Conservation (phyloP, 164 flowering plant species). For the Brasenia schreberi region DNA sequence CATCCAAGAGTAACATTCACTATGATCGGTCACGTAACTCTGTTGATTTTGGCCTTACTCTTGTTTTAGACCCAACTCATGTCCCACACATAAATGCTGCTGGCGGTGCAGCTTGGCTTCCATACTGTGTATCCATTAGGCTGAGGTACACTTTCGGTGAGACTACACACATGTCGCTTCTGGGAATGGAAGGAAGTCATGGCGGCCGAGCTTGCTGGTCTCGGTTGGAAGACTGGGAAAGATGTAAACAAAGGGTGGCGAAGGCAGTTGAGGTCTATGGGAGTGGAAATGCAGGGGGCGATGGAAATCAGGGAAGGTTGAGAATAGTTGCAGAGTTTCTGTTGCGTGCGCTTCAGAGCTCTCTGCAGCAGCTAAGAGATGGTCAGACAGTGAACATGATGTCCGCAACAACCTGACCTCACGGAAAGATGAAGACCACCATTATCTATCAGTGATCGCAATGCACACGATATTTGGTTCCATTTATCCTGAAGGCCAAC, state of each 20-base stretch:
- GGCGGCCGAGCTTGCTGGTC: slow-evolving; percentile 93
- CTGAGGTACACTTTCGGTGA: slow-evolving; percentile 83
- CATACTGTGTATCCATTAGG: slow-evolving; percentile 89
- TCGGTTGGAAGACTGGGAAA: slow-evolving; percentile 78
- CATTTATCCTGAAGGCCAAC: neutral
- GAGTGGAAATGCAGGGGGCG: slow-evolving; percentile 36
- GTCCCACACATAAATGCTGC: slow-evolving; percentile 88
- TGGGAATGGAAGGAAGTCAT: slow-evolving; percentile 96
- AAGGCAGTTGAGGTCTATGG: slow-evolving; percentile 44
- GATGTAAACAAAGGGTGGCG: slow-evolving; percentile 70
- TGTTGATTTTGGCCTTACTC: slow-evolving; percentile 85
- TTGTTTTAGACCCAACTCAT: slow-evolving; percentile 84
- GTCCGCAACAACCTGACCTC: slow-evolving; percentile 26
- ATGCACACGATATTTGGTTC: neutral
- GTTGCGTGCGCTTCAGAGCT: slow-evolving; percentile 50
- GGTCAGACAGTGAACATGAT: slow-evolving; percentile 21
- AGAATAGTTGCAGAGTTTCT: slow-evolving; percentile 68
- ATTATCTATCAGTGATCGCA: neutral
- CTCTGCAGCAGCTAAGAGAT: slow-evolving; percentile 67
- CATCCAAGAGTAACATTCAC: slow-evolving; percentile 81
- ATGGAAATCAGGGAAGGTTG: slow-evolving; percentile 62
- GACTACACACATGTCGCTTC: slow-evolving; percentile 47
- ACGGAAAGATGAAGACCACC: neutral
- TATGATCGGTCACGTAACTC: slow-evolving; percentile 68
- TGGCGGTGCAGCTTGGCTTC: slow-evolving; percentile 99